A percentile compares a stretch with the other conserved stretches of the same genome.
These are phyloP conservation scores for Trichomonas tenax DNA, from an alignment of 208 protist genomes.

Conservation along the genomic window DNA sequence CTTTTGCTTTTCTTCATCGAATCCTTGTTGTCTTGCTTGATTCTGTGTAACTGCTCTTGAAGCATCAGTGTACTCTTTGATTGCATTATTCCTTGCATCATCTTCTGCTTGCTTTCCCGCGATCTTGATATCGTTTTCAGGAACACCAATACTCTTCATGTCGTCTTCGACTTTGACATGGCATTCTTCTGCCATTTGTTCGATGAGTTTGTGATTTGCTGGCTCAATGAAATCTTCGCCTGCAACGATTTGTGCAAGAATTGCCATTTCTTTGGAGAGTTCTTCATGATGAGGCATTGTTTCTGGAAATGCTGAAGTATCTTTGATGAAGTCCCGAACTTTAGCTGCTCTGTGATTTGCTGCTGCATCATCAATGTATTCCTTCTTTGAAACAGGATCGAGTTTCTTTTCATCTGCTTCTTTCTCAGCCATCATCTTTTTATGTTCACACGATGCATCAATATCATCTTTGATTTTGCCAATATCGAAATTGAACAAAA, in stretches of 20 bases:
- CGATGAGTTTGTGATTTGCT: not conserved
- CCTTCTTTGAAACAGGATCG: not conserved
- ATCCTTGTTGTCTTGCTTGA: not conserved
- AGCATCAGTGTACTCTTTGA: not conserved
- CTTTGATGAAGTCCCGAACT: not conserved
- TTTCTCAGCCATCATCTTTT: not conserved
- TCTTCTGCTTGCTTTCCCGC: not conserved
- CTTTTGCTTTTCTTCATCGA: not conserved
- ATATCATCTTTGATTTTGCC: not conserved
- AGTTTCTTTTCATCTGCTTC: too few relatives aligned
- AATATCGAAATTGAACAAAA: not conserved
- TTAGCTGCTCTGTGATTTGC: not conserved
- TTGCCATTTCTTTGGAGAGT: not conserved
- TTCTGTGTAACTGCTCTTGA: not conserved
- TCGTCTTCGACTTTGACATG: not conserved
- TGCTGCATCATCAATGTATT: not conserved
- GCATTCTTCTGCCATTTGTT: not conserved
- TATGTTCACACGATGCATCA: not conserved
- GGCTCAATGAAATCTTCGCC: not conserved
- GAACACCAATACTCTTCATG: not conserved
- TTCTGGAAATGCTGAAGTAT: not conserved
- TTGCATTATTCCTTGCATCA: not conserved
- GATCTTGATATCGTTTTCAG: not conserved
- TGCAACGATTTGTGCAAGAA: not conserved
- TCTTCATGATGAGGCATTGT: not conserved